phyloP scores from a whole-genome alignment of 768 basidiomycete species.

The Russula ochroleuca region DNA sequence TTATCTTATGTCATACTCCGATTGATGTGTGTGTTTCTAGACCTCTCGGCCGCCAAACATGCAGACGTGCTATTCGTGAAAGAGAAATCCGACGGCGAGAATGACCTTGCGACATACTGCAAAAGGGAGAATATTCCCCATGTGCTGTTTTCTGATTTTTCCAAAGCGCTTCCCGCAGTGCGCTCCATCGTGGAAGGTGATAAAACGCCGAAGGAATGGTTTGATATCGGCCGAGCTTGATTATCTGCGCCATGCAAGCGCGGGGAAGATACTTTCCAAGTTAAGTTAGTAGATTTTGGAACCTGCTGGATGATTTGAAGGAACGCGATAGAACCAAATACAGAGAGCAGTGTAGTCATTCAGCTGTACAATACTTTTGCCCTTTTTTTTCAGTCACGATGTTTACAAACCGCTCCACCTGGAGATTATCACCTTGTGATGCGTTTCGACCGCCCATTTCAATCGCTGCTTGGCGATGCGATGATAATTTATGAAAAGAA shows the following conservation, averaged over 20 bases:
- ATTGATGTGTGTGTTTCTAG: conserved; percentile 37
- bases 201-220: conserved; percentile 52
- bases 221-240: conserved; percentile 29
- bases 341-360: background rate
- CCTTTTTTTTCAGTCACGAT: background rate
- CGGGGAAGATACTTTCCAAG: background rate
- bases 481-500: background rate
- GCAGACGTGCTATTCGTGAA: conserved; percentile 97
- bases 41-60: conserved; percentile 87
- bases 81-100: conserved; percentile 67
- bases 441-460: conserved; percentile 7
- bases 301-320: background rate
- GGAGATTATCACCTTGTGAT: background rate
- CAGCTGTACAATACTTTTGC: background rate
- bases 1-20: background rate
- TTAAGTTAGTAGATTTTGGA: background rate
- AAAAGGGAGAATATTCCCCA: conserved; percentile 72
- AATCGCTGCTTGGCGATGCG: background rate
- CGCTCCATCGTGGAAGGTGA: conserved; percentile 67
- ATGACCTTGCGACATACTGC: conserved; percentile 85
- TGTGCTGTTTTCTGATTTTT: conserved; percentile 71
- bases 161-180: conserved; percentile 55
- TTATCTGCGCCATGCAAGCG: background rate
- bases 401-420: background rate
- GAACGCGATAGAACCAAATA: background rate